Base-by-base conservation (phyloP, 352 stramenopile genomes). In the Halophytophthora batemanensis region DNA sequence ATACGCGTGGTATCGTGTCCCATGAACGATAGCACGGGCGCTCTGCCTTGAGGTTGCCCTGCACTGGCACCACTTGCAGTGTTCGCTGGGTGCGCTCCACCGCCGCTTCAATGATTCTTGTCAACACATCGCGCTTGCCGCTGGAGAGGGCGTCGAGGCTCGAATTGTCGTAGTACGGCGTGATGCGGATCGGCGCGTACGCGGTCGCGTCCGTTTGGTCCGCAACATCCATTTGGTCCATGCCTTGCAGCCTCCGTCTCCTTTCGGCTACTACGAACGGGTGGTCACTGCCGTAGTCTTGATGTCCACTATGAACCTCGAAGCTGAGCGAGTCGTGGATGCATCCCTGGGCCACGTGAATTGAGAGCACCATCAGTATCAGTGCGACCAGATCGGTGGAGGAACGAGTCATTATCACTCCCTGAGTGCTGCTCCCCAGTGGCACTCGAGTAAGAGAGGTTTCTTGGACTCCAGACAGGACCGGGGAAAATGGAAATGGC, bases 141-240 rank as follows among this genome's bases (percentile, higher is more conserved):
- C 53, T 22, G 0, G 71, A 39, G 0, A 92, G 50, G 7, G 50
- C 28, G 23, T 46, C 53, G 28, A 92, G 56, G n/a, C 59, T 84
- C 7, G 54, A 23, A 12, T 75, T 69, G 49, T 92, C 77, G 45
- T 83, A 87, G 53, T 86, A 79, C 1, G 78, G 67, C 1, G 71
- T 87, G 51, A 89, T 86, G 1, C 78, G 74, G 31, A 89, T 84
- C 1, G 76, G 50, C 10, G 72, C 29, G 42, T 86, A 90, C 6
- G 49, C 22, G 1, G 52, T 17, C 2, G 38, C 43, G 39, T 53
- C 61, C 1, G 71, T 33, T 74, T 37, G 37, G n/a, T 25, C 28
- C 39, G 43, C 22, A 11, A 19, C 22, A 3, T 39, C 49, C 4
- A 10, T 8, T 31, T 46, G 31, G 21, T 6, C 11, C 0, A 29